Percentiles rank a stretch among this genome's conserved stretches.
phyloP scores from a whole-genome alignment of 2,329 filamentous ascomycete genomes.

The Trichoderma sp. region DNA sequence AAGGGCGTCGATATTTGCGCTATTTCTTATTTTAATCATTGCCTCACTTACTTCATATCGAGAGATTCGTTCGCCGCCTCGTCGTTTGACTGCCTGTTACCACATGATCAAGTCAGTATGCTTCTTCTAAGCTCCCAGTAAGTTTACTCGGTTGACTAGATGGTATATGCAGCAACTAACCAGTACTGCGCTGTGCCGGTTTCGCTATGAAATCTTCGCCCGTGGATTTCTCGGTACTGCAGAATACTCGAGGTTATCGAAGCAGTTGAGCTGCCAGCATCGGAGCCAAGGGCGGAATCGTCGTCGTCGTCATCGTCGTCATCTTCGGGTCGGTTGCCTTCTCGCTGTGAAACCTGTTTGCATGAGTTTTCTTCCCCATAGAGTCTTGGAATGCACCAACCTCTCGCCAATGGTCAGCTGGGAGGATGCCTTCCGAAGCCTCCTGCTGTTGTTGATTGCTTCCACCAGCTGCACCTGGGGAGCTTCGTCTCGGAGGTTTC shows the following conservation, averaged over 20 bases:
- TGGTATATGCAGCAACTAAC: neutral
- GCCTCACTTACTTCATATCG: slow-evolving; percentile 17
- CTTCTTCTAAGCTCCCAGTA: neutral
- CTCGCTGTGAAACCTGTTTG: slow-evolving; percentile 1
- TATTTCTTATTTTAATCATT: neutral
- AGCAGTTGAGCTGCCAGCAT: slow-evolving; percentile 28
- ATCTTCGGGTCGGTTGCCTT: neutral
- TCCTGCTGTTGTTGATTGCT: neutral
- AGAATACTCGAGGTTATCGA: slow-evolving; percentile 34
- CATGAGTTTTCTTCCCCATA: neutral
- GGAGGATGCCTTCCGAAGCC: slow-evolving; percentile 9
- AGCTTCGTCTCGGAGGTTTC: neutral
- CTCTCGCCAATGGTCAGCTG: slow-evolving; percentile 17
- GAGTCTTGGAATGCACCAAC: neutral
- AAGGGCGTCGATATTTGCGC: neutral
- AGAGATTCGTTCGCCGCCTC: slow-evolving; percentile 25
- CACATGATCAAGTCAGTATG: neutral
- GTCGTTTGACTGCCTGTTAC: slow-evolving; percentile 23
- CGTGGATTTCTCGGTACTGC: slow-evolving; percentile 33
- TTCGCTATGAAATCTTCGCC: slow-evolving; percentile 31
- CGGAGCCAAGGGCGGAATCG: slow-evolving; percentile 27
- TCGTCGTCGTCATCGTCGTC: slow-evolving; percentile 23
- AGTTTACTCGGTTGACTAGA: neutral
- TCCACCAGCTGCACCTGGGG: neutral
- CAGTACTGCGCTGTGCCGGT: slow-evolving; percentile 13